Evolutionary conservation across 345 rosid genomes (phyloP), one percentile per base, ranked within the genome.

Genomic region (Eucalyptus fibrosa): DNA sequence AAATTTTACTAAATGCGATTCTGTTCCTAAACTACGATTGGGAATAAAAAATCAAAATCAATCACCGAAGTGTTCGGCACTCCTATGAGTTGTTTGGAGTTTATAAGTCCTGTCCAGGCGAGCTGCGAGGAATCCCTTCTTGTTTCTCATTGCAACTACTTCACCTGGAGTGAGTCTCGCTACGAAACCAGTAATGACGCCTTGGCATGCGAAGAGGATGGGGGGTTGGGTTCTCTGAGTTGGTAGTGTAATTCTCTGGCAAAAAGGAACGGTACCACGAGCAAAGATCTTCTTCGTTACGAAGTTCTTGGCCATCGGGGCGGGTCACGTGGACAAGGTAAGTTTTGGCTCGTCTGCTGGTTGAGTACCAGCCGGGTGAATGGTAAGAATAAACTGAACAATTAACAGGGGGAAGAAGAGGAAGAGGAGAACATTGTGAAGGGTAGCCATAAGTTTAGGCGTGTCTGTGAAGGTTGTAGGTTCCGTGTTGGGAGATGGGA

Each of bases 1-100:
- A 49, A 49, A 13, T 49, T 49, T 49, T 49, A 49, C 50, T 5
- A 2, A 49, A 49, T 6, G 50, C 6, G 2, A 49, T 49, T 13
- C 0, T 13, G 1, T 13, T 13, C 50, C 0, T 5, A 49, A 49
- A 49, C 50, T 49, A 5, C 16, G 13, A 6, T 1, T 0, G 5
- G 1, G 2, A 49, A 49, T 49, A 49, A 49, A 49, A 49, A 49
- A 49, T 49, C 2, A 49, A 0, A 49, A 49, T 49, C 1, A 49
- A 1, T 49, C 6, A 49, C 16, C 6, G 6, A 50, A 18, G 23
- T 51, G 9, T 18, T 1, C 23, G 9, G 9, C 23, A 51, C 56
- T 51, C 23, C 23, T 18, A 51, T 51, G 56, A 51, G 56, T 51
- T 51, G 2, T 51, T 51, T 51, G 56, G 56, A 51, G 23, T 51